Evolutionary conservation across 257 asterid species (phyloP), one percentile per base, ranked within the genome.

Genomic region (Solanum lycopersicoides): DNA sequence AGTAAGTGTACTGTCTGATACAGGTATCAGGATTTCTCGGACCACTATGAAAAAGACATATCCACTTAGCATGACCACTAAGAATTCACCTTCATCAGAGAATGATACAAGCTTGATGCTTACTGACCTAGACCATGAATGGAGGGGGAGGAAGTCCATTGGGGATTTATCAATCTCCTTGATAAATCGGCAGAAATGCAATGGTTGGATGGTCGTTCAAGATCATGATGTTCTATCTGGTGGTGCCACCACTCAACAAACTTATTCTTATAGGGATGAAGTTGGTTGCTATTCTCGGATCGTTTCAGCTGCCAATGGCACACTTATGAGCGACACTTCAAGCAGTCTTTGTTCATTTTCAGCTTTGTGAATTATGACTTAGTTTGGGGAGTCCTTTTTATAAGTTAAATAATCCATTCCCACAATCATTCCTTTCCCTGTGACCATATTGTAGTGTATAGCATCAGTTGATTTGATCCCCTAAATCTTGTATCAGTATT

Each of bases 131-230:
- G 92, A 92, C 35, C 91, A 89, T 44, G 89, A 94, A 30, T 20
- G 92, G 65, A 60, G 86, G 87, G 95, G 90, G 92, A 90, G 89
- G 93, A 89, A 75, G 82, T 53, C 50, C 2, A 12, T 7, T 0
- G 92, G 90, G 21, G 47, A 13, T 16, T 75, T 65, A 20, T 30
- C 83, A 83, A 92, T 92, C 90, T 86, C 72, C 14, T 32, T 92
- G 87, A 56, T 18, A 11, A 95, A 90, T 87, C 89, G 39, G 25
- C 98, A 95, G 89, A 35, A 88, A 80, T 89, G 92, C 44, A 86
- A 74, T 0, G 98, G 99, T 42, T 91, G 98, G 96, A 92, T 95
- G 95, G 89, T 88, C 50, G 95, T 95, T 42, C 87, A 87, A 83
- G 97, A 90, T 65, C 88, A 92, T 5, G 91, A 91, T 83, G 97